These are phyloP conservation scores for Artemisia argyi DNA, from an alignment of 129 eudicot species.

Conservation along the genomic window DNA sequence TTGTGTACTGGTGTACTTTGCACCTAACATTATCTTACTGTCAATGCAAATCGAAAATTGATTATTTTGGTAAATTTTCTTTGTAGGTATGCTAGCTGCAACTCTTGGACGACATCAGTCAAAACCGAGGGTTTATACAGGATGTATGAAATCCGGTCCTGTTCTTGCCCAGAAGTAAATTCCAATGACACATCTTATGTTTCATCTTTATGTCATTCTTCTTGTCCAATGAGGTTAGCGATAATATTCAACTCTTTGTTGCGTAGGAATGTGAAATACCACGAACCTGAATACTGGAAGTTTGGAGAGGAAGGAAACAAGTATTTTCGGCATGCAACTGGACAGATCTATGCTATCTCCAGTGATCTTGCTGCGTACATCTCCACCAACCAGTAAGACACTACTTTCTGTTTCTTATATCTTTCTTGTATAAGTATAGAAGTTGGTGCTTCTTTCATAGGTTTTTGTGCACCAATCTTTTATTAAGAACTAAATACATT, in stretches of 20 bases:
- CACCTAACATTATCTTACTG: neutral
- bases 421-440: neutral
- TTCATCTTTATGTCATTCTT: neutral
- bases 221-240: neutral
- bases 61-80: neutral
- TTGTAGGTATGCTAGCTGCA: slow-evolving; percentile 62
- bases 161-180: slow-evolving; percentile 76
- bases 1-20: neutral
- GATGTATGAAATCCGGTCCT: slow-evolving; percentile 93
- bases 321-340: slow-evolving; percentile 87
- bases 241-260: neutral
- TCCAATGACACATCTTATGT: neutral
- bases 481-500: slow-evolving; percentile 1
- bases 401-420: neutral
- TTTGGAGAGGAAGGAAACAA: slow-evolving; percentile 90
- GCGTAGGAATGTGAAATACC: slow-evolving; percentile 69
- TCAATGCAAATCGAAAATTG: slow-evolving; percentile 3
- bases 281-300: slow-evolving; percentile 87
- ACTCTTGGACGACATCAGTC: slow-evolving; percentile 74
- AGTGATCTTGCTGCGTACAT: slow-evolving; percentile 82
- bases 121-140: slow-evolving; percentile 70
- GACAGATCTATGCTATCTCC: slow-evolving; percentile 84
- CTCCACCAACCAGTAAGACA: slow-evolving; percentile 68
- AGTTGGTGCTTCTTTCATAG: neutral
- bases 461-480: neutral